Base-by-base conservation (phyloP, 176 grass and related monocot genomes). In the Musa acuminata region DNA sequence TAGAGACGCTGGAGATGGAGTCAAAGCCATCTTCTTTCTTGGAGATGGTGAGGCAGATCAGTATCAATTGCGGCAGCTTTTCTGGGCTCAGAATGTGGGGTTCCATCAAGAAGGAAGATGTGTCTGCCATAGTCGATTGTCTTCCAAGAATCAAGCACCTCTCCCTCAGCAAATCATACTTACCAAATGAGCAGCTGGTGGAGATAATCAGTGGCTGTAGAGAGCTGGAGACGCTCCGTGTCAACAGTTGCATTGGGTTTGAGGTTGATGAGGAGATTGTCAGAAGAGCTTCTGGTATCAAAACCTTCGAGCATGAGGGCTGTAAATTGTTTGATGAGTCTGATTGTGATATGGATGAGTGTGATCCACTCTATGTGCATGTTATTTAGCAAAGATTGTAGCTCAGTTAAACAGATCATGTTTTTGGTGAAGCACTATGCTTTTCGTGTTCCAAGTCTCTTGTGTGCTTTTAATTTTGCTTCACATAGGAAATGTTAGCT, bases 191-290 rank as follows among this genome's bases (percentile, higher is more conserved):
- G 17, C 49, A 72, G 69, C 50, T 72, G 49, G 2, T 72, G 50
- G 69, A 17, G 9, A 72, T 72, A 6, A 2, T 72, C 19, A 19
- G 53, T 12, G 49, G 69, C 12, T 72, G 69, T 11, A 72, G 20
- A 22, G 69, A 72, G 69, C 69, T 72, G 49, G 69, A 72, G 50
- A 72, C 13, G 0, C 49, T 72, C 49, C 12, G 48, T 11, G 69
- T 24, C 17, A 72, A 13, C 2, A 49, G 24, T 9, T 72, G 49
- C 49, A 16, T 72, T 0, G 69, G 69, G 3, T 72, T 72, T 2
- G n/a, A 72, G 11, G 69, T 50, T 8, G 69, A 72, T 24, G 69
- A 72, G 49, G 50, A 72, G 69, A n/a, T 72, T 11, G 7, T 20
- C 9, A 53, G 19, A 21, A 72, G 14, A 9, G 69, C 49, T 12